A percentile compares a stretch with the other conserved stretches of the same genome.
Conservation (phyloP, 2,329 filamentous ascomycete genomes). For the Pyrenophora tritici-repentis region DNA sequence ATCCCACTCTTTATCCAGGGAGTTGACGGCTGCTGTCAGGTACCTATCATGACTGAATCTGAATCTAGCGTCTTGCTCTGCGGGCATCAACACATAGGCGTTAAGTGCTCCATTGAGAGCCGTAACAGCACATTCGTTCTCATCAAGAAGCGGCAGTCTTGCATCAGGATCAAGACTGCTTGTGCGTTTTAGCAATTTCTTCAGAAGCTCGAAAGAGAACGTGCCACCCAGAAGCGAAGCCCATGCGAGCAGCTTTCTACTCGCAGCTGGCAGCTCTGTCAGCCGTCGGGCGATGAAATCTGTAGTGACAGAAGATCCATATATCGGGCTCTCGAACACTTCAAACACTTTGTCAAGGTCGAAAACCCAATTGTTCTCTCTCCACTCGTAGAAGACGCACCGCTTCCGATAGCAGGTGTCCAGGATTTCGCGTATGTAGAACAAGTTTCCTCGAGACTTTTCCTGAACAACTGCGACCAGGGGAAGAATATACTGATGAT, state of each 20-base stretch:
- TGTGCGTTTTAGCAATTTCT: conserved; percentile 75
- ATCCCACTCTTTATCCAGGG: conserved; percentile 65
- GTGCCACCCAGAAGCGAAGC: conserved; percentile 79
- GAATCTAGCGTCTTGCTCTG: conserved; percentile 84
- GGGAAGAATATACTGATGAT: conserved; percentile 72
- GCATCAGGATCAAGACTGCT: conserved; percentile 52
- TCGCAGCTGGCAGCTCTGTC: conserved; percentile 72
- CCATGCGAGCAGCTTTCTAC: conserved; percentile 84
- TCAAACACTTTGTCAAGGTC: conserved; percentile 85
- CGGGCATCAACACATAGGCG: conserved; percentile 78
- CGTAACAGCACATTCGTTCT: conserved; percentile 71
- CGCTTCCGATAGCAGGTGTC: conserved; percentile 83
- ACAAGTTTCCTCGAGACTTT: conserved; percentile 86
- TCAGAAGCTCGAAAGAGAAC: conserved; percentile 83
- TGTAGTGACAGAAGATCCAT: conserved; percentile 79
- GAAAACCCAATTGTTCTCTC: conserved; percentile 76
- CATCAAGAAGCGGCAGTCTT: conserved; percentile 56
- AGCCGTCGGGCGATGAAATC: conserved; percentile 81
- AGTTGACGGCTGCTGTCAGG: conserved; percentile 68
- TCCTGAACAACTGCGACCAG: conserved; percentile 85
- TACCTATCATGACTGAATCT: conserved; percentile 88
- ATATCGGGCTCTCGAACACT: conserved; percentile 78
- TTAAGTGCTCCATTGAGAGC: conserved; percentile 84
- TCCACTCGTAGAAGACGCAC: conserved; percentile 91
- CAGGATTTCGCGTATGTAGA: conserved; percentile 90